These are phyloP conservation scores for Rosa multiflora DNA, from an alignment of 306 rosid genomes.

Conservation along the genomic window DNA sequence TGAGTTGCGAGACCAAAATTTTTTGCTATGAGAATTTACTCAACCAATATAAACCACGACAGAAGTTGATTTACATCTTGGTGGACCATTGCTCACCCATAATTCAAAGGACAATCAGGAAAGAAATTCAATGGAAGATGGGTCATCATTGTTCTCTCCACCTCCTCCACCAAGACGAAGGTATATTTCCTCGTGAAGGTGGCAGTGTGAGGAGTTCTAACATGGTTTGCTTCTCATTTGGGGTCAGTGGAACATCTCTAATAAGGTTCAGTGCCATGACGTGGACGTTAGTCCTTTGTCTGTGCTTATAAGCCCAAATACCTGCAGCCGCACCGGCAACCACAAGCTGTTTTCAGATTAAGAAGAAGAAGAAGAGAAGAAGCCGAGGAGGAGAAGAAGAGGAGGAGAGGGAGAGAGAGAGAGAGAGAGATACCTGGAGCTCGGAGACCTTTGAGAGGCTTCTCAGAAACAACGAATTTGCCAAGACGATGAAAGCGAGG, in stretches of 20 bases:
- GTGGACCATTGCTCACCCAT: not conserved
- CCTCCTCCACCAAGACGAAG: constrained; percentile 60
- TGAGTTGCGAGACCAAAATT: not conserved
- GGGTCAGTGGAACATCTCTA: constrained; percentile 72
- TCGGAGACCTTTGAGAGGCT: too few relatives aligned
- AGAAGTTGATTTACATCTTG: not conserved
- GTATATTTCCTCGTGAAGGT: constrained; percentile 40
- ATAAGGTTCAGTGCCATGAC: constrained; percentile 79
- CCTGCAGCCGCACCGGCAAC: constrained; percentile 67
- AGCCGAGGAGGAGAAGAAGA: too few relatives aligned
- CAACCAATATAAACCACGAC: constrained; percentile 5
- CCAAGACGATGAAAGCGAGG: too few relatives aligned
- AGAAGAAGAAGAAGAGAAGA: too few relatives aligned
- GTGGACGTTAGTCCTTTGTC: constrained; percentile 66
- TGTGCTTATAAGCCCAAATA: constrained; percentile 72
- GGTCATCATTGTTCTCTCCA: constrained; percentile 46
- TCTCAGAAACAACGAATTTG: too few relatives aligned
- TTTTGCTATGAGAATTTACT: not conserved
- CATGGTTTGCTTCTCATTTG: constrained; percentile 81
- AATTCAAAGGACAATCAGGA: not conserved
- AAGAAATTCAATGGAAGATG: constrained; percentile 6
- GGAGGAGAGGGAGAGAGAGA: too few relatives aligned
- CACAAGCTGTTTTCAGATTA: constrained; percentile 40
- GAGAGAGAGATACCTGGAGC: too few relatives aligned
- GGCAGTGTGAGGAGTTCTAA: constrained; percentile 78